Evolutionary conservation across 192 early-diverging fungal species (phyloP), one percentile per base, ranked within the genome.

Genomic region (Endogone sp.): DNA sequence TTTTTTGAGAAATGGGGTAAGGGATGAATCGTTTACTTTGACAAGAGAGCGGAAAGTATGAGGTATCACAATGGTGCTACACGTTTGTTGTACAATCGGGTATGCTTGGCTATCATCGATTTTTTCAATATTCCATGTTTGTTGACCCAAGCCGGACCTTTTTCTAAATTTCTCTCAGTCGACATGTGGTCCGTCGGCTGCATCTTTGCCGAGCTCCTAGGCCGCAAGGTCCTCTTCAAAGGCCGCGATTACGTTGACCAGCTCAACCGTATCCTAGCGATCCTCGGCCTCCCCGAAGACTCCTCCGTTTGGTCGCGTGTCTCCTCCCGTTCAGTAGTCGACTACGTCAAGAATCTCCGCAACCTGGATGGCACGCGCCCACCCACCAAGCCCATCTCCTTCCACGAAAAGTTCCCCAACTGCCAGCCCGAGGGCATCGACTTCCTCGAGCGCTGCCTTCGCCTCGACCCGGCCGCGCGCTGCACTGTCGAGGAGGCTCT

Each of bases 141-240:
- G n/a, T n/a, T n/a, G n/a, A n/a, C n/a, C n/a, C n/a, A n/a, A n/a
- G n/a, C n/a, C n/a, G n/a, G n/a, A n/a, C n/a, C n/a, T n/a, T n/a
- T n/a, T n/a, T n/a, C n/a, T n/a, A n/a, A n/a, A n/a, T n/a, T n/a
- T 44, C 37, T 44, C 37, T 13, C 37, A 82, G 81, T 91, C 57
- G 96, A 96, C 77, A 91, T 97, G 76, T 96, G 95, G 95, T 91
- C 91, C 2, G 89, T 96, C 2, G 96, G 96, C 11, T 98, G 96
- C 77, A 97, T 98, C 61, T 92, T 98, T 80, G 95, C 93, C 24
- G 96, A 97, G 76, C 81, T 97, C 44, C 82, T 94, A 21, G 90
- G 91, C 22, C 82, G 88, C 11, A 85, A 86, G 71, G 90, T 92
- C 4, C 80, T 97, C 23, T 97, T 96, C 76, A 94, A 91, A 67